These are phyloP conservation scores for Calendula officinalis DNA, from an alignment of 129 eudicot species.

Conservation along the genomic window DNA sequence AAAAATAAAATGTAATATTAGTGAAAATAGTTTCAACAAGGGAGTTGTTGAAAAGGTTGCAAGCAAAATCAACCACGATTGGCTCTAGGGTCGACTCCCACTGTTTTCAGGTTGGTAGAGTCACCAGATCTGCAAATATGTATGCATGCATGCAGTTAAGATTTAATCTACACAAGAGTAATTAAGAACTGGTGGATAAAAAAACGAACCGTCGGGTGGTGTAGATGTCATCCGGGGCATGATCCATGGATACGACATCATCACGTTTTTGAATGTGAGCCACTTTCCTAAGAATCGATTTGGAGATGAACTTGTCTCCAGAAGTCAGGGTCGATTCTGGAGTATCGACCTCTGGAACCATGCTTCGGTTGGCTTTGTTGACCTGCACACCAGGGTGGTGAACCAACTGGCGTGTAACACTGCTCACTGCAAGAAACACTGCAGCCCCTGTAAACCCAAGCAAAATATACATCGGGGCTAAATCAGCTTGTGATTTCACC, in stretches of 20 bases:
- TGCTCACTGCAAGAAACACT: slow-evolving; percentile 30
- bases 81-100: slow-evolving; percentile 31
- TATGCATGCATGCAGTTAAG: neutral
- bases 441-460: slow-evolving; percentile 36
- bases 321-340: slow-evolving; percentile 27
- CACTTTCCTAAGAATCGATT: slow-evolving; percentile 34
- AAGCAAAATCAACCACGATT: slow-evolving; percentile 21
- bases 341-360: slow-evolving; percentile 34
- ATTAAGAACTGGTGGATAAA: neutral
- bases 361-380: slow-evolving; percentile 34
- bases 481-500: slow-evolving; percentile 20
- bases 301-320: slow-evolving; percentile 26
- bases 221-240: slow-evolving; percentile 11
- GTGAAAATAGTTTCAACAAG: too few species aligned
- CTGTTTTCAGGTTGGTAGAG: slow-evolving; percentile 29
- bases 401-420: slow-evolving; percentile 25
- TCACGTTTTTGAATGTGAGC: slow-evolving; percentile 31
- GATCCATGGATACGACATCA: slow-evolving; percentile 13
- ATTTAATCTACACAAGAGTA: neutral
- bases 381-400: slow-evolving; percentile 44
- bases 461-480: slow-evolving; percentile 26
- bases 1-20: too few species aligned
- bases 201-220: slow-evolving; percentile 17
- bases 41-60: neutral
- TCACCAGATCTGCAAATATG: slow-evolving; percentile 24